Base-by-base conservation (phyloP, 306 rosid species). In the Cucurbita maxima region DNA sequence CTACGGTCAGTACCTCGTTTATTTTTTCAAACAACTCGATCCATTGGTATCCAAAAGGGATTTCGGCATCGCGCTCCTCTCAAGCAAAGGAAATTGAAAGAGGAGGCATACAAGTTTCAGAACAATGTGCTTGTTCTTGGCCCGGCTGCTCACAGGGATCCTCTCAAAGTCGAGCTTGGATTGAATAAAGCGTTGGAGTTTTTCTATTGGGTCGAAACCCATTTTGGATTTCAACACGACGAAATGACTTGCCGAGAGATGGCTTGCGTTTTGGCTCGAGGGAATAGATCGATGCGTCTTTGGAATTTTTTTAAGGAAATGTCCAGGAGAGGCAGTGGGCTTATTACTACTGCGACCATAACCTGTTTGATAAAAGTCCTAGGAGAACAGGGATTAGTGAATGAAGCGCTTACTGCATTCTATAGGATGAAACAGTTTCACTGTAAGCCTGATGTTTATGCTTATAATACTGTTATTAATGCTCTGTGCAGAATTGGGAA, bases 321-420 rank as follows among this genome's bases (percentile, higher is more conserved):
- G 81, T 78, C 87, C 0, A 63, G 50, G 51, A 81, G 83, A 50
- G 86, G 50, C 19, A 54, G 75, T 22, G 80, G 58, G 61, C 78
- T 87, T 7, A 85, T 91, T 2, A 87, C 97, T 4, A 87, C 94
- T 0, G 72, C 76, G 63, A 84, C 92, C 53, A 58, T 90, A 15
- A 94, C 98, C 0, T 88, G 96, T 89, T 88, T 94, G 94, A 84
- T 94, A 38, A 90, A 88, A 90, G 80, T 88, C 64, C 89, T 88
- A 56, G 94, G 96, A 69, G 97, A 94, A 45, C 87, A 86, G 60
- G 98, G 97, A 1, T 77, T 93, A 38, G 92, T 79, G 12, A 84
- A 81, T 41, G 84, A 93, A 58, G 98, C 98, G 2, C 50, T 86
- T 56, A 69, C 84, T 58, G 70, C 83, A 4, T 90, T 93, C 67